Evolutionary conservation across 768 basidiomycete genomes (phyloP), one percentile per base, ranked within the genome.

Genomic region (Calocera cornea): DNA sequence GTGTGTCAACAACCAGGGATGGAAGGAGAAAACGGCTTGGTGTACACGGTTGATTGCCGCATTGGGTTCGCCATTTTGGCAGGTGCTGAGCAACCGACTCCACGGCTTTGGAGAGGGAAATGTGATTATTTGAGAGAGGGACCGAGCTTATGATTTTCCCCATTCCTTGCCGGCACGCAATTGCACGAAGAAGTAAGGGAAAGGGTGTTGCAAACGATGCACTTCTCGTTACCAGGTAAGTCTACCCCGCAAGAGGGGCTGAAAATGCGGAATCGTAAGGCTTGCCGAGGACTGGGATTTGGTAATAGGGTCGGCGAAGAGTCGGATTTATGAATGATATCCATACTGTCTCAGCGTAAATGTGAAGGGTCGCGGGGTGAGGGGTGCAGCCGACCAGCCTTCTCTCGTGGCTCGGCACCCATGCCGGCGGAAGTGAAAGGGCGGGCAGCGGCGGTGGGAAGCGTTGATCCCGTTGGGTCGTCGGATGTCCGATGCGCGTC

Each of bases 401-500:
- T 33, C 31, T 60, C 54, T 27, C 8, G 54, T 60, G 54, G 31
- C 31, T 24, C 36, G 36, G 24, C 44, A 19, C 19, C 5, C 7
- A 19, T 12, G 27, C 54, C 31, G 54, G 54, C 27, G 31, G 54
- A 33, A 33, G 31, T 60, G 54, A 29, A 33, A 16, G 24, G 31
- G 54, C 31, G 54, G 10, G 24, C 24, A 47, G 27, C 24, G 54
- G 31, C 54, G 54, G 54, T 29, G 2, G 54, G 54, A 33, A 19
- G 44, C 8, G 24, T 47, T 47, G 44, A 17, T 47, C 44, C 44
- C 44, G 44, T 47, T 47, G 24, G 19, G 19, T 47, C 54, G 54
- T 60, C 54, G 54, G 54, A 60, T 22, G 31, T 60, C 54, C 54
- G 54, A 60, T 60, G 54, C 54, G 54, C 54, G 54, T 60, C 54